These are phyloP conservation scores for Rubia yunnanensis DNA, from an alignment of 257 asterid genomes.

Conservation along the genomic window DNA sequence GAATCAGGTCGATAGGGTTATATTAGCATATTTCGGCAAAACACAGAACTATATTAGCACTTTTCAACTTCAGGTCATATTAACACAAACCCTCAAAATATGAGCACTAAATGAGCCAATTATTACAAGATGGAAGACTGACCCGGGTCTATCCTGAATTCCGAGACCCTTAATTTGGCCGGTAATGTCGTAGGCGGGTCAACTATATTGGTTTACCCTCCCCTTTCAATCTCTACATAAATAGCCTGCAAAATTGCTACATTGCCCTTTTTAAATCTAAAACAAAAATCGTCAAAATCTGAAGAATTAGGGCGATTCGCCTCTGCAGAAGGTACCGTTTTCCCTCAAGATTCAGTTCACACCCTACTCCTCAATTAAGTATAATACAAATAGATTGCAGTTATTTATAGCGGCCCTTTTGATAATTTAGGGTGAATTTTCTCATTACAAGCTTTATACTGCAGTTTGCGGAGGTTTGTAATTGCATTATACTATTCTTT, in stretches of 20 bases:
- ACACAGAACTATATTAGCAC: too few species aligned
- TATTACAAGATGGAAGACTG: too few species aligned
- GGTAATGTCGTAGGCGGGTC: neutral
- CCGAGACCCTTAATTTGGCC: too few species aligned
- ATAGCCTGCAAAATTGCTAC: neutral
- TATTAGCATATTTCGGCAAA: too few species aligned
- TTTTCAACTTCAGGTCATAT: too few species aligned
- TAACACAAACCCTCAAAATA: too few species aligned
- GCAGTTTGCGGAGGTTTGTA: neutral
- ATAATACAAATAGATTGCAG: neutral
- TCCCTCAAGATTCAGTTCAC: conserved; percentile 11
- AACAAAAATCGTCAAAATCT: neutral
- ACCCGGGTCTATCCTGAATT: too few species aligned
- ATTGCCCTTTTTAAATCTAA: neutral
- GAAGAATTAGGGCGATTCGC: neutral
- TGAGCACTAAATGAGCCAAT: too few species aligned
- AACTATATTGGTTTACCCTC: neutral
- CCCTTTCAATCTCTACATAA: neutral
- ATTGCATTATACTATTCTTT: conserved; percentile 4
- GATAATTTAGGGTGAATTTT: neutral
- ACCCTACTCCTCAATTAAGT: neutral
- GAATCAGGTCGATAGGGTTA: too few species aligned
- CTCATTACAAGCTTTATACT: neutral
- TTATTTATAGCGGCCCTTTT: neutral
- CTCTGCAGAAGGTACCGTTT: conserved; percentile 10